These are phyloP conservation scores for Prototheca wickerhamii DNA, from an alignment of 163 green algal species.

Conservation along the genomic window DNA sequence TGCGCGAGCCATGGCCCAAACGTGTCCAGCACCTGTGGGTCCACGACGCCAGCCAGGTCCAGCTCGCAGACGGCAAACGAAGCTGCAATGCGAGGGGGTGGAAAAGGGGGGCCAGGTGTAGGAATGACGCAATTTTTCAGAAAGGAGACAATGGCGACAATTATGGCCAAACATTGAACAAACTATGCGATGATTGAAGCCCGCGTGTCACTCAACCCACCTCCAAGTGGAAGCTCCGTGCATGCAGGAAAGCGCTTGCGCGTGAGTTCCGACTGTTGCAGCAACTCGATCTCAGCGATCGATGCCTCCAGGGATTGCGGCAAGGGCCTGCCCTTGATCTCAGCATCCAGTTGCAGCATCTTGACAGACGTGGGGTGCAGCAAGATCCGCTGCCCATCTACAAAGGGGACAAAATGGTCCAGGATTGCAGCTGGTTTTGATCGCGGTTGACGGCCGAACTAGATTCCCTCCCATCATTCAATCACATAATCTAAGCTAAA, in stretches of 20 bases:
- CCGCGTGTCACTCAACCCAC: slow-evolving; percentile 20
- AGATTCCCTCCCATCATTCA: too few species aligned
- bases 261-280: slow-evolving; percentile 44
- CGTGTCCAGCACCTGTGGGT: slow-evolving; percentile 35
- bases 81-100: not conserved
- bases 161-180: too few species aligned
- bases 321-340: slow-evolving; percentile 8
- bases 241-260: slow-evolving; percentile 43
- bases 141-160: too few species aligned
- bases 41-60: slow-evolving; percentile 32
- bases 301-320: slow-evolving; percentile 34
- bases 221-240: slow-evolving; percentile 57
- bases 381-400: slow-evolving; percentile 71
- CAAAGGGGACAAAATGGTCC: slow-evolving; percentile 64
- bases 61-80: slow-evolving; percentile 51
- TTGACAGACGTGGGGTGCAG: slow-evolving; percentile 60
- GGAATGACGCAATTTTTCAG: too few species aligned
- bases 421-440: too few species aligned
- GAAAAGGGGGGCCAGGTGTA: too few species aligned
- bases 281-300: slow-evolving; percentile 67
- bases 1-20: slow-evolving; percentile 54
- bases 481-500: too few species aligned
- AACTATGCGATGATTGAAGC: too few species aligned
- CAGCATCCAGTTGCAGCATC: slow-evolving; percentile 41
- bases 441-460: too few species aligned